Base-by-base conservation (phyloP, 129 eudicot species). In the Chrysanthemum lavandulifolium region DNA sequence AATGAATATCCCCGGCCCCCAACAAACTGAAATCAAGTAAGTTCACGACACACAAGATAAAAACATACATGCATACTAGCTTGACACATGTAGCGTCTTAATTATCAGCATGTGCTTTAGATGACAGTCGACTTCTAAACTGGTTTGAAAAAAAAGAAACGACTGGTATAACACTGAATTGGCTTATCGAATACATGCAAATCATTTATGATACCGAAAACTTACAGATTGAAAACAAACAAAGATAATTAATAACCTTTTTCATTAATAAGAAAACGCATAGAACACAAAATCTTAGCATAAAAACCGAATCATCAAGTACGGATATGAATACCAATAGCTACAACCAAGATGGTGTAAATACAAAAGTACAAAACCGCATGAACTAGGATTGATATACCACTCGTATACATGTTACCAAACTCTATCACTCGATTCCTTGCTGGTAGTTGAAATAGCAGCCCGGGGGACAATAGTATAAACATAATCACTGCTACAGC, bases 371-470 rank as follows among this genome's bases (percentile, higher is more conserved):
- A 94, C 50, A 90, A 66, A 58, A 95, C 51, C 11, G 99, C 91
- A 70, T 88, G 99, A 77, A 95, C 85, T 56, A 95, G 79, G 56
- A 94, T 83, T 13, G 99, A 79, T 73, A 94, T 88, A 52, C 97
- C 99, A 63, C 99, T 94, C 0, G 99, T 94, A 78, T 84, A 81
- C 99, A 94, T 82, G 86, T 90, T 94, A 10, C 97, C 99, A 54
- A 90, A 94, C 54, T 94, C 99, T 29, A 94, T 79, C 75, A 87
- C 89, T 81, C 97, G 76, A 0, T 83, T 73, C 76, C 97, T 87
- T 2, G 97, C 97, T 0, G 99, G 99, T 13, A 94, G 74, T 82
- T 94, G 99, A 75, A 88, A 90, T 25, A 94, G 70, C 76, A 94
- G 72, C 68, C 99, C 99, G 0, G 96, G 99, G 0, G 99, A 90